Percentiles rank a stretch among this genome's conserved stretches.
These are phyloP conservation scores for Chenopodium album DNA, from an alignment of 148 eudicot genomes.

Conservation along the genomic window DNA sequence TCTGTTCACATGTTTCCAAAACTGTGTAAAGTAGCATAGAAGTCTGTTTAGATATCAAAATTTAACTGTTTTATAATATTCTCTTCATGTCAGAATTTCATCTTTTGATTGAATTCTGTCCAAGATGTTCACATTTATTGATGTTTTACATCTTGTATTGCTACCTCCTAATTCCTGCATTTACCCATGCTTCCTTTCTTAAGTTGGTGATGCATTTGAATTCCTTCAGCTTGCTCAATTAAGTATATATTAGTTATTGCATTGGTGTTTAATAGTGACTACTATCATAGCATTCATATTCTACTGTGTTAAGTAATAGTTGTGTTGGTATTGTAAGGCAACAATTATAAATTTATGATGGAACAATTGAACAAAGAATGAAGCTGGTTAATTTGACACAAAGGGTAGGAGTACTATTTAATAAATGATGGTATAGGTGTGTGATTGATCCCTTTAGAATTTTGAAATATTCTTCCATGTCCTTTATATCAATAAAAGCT, in stretches of 20 bases:
- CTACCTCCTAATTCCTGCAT: neutral
- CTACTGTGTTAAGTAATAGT: neutral
- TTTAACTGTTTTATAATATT: neutral
- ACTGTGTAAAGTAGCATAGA: neutral
- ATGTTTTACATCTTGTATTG: neutral
- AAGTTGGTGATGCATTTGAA: neutral
- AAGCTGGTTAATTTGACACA: no score
- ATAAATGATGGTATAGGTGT: neutral
- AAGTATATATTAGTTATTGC: neutral
- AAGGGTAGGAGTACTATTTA: neutral
- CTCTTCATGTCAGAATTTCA: neutral
- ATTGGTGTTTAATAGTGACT: neutral
- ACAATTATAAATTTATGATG: neutral
- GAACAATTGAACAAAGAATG: neutral
- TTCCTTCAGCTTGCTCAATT: neutral
- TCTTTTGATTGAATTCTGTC: neutral
- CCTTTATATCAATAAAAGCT: neutral
- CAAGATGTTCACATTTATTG: neutral
- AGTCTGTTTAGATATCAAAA: neutral
- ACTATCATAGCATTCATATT: neutral
- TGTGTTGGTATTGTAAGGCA: neutral
- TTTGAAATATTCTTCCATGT: neutral
- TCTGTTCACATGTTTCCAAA: neutral
- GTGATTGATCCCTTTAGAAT: neutral
- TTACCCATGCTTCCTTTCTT: neutral